phyloP scores from a whole-genome alignment of 2,329 filamentous ascomycete species.

The Ophiostoma sp. region DNA sequence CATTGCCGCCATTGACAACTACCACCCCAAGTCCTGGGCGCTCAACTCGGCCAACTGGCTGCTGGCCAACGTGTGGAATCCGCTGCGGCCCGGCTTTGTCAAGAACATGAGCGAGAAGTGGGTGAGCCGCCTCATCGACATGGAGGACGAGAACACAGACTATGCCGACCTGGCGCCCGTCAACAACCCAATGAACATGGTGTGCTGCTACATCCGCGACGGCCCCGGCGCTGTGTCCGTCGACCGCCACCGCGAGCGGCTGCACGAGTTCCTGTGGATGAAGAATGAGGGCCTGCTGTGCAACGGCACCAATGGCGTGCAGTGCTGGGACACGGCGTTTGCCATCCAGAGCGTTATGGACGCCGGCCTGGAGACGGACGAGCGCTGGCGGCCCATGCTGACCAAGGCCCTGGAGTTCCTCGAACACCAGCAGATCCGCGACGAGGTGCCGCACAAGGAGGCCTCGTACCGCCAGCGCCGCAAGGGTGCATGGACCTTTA shows the following conservation, averaged over 20 bases:
- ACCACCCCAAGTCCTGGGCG: conserved; percentile 84
- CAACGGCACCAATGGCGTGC: conserved; percentile 97
- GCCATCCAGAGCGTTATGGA: conserved; percentile 76
- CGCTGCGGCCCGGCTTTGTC: conserved; percentile 62
- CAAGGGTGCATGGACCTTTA: conserved; percentile 95
- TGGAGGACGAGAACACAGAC: conserved; percentile 90
- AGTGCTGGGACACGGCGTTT: conserved; percentile 95
- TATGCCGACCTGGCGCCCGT: conserved; percentile 83
- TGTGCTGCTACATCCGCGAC: conserved; percentile 78
- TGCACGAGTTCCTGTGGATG: conserved; percentile 87
- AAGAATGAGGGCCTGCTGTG: conserved; percentile 88
- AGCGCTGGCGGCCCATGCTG: conserved; percentile 77
- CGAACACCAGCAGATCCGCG: conserved; percentile 84
- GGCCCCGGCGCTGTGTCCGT: conserved; percentile 61
- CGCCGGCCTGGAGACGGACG: conserved; percentile 69
- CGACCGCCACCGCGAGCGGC: conserved; percentile 73
- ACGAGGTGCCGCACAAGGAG: conserved; percentile 71
- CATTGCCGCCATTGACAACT: conserved; percentile 77
- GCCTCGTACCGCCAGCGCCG: conserved; percentile 83
- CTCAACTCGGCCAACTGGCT: conserved; percentile 74
- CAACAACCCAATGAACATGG: conserved; percentile 82
- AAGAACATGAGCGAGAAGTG: conserved; percentile 71
- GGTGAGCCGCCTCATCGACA: conserved; percentile 75
- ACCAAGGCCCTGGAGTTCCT: conserved; percentile 76
- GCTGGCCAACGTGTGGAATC: conserved; percentile 73